These are phyloP conservation scores for Eragrostis nindensis DNA, from an alignment of 176 grass and related monocot genomes.

Conservation along the genomic window DNA sequence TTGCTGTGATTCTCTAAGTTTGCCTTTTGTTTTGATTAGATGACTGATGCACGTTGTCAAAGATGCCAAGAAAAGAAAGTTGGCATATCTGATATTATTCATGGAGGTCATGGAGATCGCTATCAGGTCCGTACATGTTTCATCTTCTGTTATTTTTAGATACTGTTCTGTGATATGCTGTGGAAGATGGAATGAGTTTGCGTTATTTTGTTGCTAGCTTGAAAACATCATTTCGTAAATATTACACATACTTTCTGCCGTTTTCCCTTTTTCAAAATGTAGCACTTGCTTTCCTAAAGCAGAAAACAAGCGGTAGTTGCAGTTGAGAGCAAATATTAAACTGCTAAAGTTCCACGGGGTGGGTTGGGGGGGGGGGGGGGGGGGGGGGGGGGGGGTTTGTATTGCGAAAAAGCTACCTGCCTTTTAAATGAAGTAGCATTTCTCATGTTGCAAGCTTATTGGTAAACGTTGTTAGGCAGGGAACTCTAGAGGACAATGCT, in stretches of 20 bases:
- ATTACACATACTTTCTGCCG: background rate
- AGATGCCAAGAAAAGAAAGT: conserved; percentile 87
- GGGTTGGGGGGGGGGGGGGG: too few relatives aligned
- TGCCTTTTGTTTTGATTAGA: conserved; percentile 57
- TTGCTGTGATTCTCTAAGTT: conserved; percentile 25
- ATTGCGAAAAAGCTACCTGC: background rate
- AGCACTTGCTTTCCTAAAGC: background rate
- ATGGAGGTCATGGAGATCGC: conserved; percentile 82
- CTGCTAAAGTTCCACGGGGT: background rate
- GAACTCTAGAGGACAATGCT: background rate
- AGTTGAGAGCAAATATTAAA: conserved; percentile 16
- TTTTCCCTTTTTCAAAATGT: background rate
- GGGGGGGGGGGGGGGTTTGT: too few relatives aligned
- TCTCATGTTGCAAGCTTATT: background rate
- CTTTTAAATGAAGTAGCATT: background rate
- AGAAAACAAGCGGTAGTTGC: conserved; percentile 3
- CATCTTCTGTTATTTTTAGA: background rate
- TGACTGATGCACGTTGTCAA: conserved; percentile 83
- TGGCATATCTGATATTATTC: conserved; percentile 81
- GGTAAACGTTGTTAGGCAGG: background rate
- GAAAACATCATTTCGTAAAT: background rate
- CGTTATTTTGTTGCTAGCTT: conserved; percentile 9
- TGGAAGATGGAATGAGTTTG: background rate
- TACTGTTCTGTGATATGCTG: background rate
- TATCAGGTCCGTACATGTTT: conserved; percentile 70